These are phyloP conservation scores for Domatiomyces globalis DNA, from an alignment of 2,329 filamentous ascomycete species.

Conservation along the genomic window DNA sequence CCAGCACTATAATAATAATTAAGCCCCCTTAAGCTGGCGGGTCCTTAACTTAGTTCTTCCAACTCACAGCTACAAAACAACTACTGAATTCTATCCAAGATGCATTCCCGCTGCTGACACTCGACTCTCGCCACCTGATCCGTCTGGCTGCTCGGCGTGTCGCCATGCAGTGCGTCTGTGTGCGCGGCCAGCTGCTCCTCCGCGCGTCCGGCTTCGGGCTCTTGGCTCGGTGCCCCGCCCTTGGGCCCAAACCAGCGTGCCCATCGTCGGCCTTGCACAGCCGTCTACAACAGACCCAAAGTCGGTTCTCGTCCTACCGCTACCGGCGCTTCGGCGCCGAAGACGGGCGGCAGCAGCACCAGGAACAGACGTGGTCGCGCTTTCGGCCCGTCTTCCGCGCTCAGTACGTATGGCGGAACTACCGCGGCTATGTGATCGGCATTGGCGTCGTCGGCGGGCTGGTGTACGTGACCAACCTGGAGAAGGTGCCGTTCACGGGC, in stretches of 20 bases:
- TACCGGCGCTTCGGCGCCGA: constrained; percentile 12
- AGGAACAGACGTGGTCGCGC: constrained; percentile 11
- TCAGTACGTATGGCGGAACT: constrained; percentile 16
- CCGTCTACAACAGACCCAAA: neutral
- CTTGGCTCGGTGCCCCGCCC: neutral
- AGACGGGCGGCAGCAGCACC: neutral
- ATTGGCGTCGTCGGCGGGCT: constrained; percentile 28
- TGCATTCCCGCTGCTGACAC: neutral
- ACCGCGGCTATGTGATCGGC: constrained; percentile 19
- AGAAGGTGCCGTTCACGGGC: constrained; percentile 39
- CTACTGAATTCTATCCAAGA: neutral
- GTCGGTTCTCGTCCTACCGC: neutral
- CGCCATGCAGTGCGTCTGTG: neutral
- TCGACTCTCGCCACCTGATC: neutral
- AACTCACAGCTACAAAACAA: too few species aligned
- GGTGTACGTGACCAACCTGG: constrained; percentile 43
- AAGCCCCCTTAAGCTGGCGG: too few species aligned
- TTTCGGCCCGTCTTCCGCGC: constrained; percentile 14
- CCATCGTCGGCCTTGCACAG: too few species aligned
- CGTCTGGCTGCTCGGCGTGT: too few species aligned
- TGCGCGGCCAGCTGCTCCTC: neutral
- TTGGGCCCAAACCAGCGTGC: neutral
- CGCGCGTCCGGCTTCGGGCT: neutral
- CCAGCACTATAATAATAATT: too few species aligned
- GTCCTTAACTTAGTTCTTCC: too few species aligned